Evolutionary conservation across 2,329 filamentous ascomycete genomes (phyloP).

Genomic region (Hymenoscyphus scutula): DNA sequence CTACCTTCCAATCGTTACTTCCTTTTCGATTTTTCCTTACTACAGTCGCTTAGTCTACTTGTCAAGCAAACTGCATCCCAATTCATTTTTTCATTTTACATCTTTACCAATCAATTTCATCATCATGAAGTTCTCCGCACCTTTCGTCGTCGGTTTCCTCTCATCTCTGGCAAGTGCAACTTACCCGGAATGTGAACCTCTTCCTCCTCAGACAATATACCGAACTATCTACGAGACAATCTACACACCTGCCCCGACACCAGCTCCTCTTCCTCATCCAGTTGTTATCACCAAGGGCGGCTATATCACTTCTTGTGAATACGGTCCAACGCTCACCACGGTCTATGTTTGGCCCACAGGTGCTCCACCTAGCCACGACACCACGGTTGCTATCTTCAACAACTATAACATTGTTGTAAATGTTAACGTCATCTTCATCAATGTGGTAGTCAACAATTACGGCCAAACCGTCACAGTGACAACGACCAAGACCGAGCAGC

Average conservation of each 20-base stretch:
- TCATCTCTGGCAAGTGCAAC: slow-evolving; percentile 4
- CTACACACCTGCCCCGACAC: neutral
- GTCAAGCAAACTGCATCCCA: neutral
- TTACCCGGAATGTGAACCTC: neutral
- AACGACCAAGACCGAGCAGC: slow-evolving; percentile 11
- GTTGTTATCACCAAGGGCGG: slow-evolving; percentile 6
- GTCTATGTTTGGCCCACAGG: slow-evolving; percentile 13
- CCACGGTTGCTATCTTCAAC: slow-evolving; percentile 9
- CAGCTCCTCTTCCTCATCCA: slow-evolving; percentile 5
- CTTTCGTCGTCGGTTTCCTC: slow-evolving; percentile 5
- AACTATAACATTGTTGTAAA: slow-evolving; percentile 7
- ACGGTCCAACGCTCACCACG: slow-evolving; percentile 5
- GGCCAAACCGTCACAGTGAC: slow-evolving; percentile 9
- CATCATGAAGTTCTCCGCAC: slow-evolving; percentile 13
- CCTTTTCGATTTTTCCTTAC: neutral
- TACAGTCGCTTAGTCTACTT: slow-evolving; percentile 6
- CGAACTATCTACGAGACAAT: slow-evolving; percentile 8
- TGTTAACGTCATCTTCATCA: slow-evolving; percentile 13
- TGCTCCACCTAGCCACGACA: slow-evolving; percentile 5
- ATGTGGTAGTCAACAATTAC: slow-evolving; percentile 12
- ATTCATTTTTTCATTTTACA: neutral
- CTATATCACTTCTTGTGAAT: slow-evolving; percentile 13
- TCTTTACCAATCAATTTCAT: neutral
- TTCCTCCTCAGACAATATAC: slow-evolving; percentile 10
- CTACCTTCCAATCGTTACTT: slow-evolving; percentile 3